phyloP scores from a whole-genome alignment of 352 stramenopile species.

The Globisporangium recalcitrans region DNA sequence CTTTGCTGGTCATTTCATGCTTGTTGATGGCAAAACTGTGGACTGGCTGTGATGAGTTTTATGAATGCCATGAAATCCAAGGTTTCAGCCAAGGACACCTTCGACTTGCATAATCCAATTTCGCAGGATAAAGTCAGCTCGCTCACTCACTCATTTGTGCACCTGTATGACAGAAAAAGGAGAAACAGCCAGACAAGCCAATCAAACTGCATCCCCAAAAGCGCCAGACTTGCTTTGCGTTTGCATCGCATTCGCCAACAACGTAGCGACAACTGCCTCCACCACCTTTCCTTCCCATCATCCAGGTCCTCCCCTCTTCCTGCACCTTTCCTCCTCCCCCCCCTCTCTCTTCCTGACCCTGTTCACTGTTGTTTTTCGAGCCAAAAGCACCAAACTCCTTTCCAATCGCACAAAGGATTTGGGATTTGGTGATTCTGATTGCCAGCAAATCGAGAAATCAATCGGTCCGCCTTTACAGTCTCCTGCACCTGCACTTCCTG shows the following conservation, averaged over 20 bases:
- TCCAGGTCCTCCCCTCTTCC: background rate
- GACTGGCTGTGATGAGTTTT: background rate
- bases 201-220: background rate
- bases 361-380: background rate
- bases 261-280: background rate
- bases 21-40: background rate
- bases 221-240: background rate
- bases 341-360: background rate
- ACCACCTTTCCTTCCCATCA: conserved; percentile 1
- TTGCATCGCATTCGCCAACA: background rate
- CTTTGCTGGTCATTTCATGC: no score
- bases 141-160: no score
- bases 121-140: conserved; percentile 4
- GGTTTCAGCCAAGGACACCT: background rate
- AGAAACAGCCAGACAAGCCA: background rate
- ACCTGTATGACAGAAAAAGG: background rate
- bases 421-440: background rate
- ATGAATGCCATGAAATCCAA: background rate
- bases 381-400: no score
- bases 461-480: background rate
- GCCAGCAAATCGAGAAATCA: background rate
- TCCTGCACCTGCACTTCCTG: background rate
- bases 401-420: background rate
- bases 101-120: background rate
- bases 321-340: background rate